These are phyloP conservation scores for Fusarium tanahbumbuense DNA, from an alignment of 2,329 filamentous ascomycete genomes.

Conservation along the genomic window DNA sequence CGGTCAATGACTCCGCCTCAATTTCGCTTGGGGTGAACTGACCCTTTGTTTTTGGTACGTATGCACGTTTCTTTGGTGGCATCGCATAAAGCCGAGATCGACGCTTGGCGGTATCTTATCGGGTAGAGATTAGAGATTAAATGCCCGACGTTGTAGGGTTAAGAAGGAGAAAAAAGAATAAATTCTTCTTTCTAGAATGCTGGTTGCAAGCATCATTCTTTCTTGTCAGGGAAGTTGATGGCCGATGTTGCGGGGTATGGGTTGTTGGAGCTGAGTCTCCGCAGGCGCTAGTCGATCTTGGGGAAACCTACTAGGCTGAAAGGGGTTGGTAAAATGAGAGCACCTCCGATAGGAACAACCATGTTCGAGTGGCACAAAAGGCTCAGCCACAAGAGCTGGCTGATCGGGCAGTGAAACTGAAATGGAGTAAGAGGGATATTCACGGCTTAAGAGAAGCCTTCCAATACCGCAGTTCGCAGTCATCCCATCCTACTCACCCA, in stretches of 20 bases:
- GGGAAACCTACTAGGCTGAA: neutral
- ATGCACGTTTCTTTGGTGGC: slow-evolving; percentile 44
- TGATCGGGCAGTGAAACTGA: too few species aligned
- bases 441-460: too few species aligned
- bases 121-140: neutral
- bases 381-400: too few species aligned
- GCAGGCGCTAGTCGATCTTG: neutral
- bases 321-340: slow-evolving; percentile 28
- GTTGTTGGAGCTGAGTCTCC: neutral
- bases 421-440: too few species aligned
- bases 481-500: too few species aligned
- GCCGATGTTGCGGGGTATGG: slow-evolving; percentile 11
- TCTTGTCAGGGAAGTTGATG: neutral
- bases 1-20: fast-evolving
- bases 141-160: neutral
- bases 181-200: neutral
- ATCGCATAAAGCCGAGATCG: slow-evolving; percentile 30
- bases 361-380: too few species aligned
- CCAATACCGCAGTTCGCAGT: too few species aligned
- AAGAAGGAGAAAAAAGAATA: neutral
- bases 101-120: neutral
- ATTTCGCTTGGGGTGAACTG: neutral
- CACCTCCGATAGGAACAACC: neutral
- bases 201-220: slow-evolving; percentile 19
- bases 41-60: slow-evolving; percentile 45